These are phyloP conservation scores for Blastomyces emzantsi DNA, from an alignment of 2,329 filamentous ascomycete genomes.

Conservation along the genomic window DNA sequence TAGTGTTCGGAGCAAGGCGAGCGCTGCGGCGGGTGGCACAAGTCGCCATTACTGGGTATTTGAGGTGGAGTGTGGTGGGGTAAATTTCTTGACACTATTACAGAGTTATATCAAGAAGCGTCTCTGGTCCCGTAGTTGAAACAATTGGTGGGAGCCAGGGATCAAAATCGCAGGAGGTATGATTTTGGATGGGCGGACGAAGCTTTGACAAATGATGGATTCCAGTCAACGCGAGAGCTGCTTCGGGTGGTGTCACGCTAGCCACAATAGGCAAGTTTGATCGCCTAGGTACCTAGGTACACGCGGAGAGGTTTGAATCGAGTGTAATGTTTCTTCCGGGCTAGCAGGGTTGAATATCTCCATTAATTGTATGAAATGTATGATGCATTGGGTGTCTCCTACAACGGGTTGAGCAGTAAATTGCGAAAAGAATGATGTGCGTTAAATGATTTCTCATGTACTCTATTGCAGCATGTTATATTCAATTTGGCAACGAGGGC, in stretches of 20 bases:
- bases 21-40: slow-evolving; percentile 1
- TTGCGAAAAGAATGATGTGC: neutral
- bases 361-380: neutral
- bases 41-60: neutral
- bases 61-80: neutral
- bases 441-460: neutral
- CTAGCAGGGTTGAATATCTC: neutral
- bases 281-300: too few species aligned
- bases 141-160: neutral
- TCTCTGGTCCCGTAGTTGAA: neutral
- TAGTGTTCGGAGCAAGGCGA: neutral
- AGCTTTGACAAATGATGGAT: neutral
- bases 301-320: too few species aligned
- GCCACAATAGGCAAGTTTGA: slow-evolving; percentile 1
- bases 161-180: neutral
- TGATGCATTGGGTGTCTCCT: neutral
- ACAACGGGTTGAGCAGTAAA: neutral
- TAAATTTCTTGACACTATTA: neutral
- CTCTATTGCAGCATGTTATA: neutral
- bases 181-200: neutral
- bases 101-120: neutral
- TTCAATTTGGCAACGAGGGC: neutral
- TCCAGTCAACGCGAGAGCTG: neutral
- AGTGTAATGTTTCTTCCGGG: neutral
- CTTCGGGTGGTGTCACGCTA: neutral